These are phyloP conservation scores for Alternaria arborescens DNA, from an alignment of 2,329 filamentous ascomycete genomes.

Conservation along the genomic window DNA sequence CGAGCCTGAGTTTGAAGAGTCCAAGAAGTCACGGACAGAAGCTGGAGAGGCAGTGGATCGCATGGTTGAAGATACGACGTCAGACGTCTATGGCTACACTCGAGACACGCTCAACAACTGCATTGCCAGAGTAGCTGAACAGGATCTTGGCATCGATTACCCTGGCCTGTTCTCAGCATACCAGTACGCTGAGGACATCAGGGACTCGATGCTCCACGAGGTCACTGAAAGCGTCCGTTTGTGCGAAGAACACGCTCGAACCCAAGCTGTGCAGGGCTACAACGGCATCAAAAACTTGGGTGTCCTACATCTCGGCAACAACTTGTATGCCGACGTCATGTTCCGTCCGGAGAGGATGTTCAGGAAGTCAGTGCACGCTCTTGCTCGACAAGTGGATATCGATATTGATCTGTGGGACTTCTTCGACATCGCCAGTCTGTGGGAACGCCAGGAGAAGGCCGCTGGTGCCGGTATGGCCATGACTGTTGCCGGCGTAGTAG, in stretches of 20 bases:
- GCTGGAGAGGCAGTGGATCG: conserved; percentile 82
- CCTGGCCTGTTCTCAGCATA: conserved; percentile 86
- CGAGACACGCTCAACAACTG: conserved; percentile 76
- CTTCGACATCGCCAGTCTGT: conserved; percentile 82
- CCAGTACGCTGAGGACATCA: conserved; percentile 91
- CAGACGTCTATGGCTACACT: conserved; percentile 85
- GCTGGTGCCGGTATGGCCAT: conserved; percentile 94
- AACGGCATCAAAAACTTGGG: conserved; percentile 89
- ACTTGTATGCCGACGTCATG: conserved; percentile 78
- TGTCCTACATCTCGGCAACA: conserved; percentile 84
- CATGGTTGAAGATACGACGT: conserved; percentile 84
- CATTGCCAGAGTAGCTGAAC: conserved; percentile 78
- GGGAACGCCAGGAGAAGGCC: conserved; percentile 93
- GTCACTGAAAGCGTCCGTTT: conserved; percentile 79
- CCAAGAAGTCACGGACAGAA: conserved; percentile 79
- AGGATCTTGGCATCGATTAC: conserved; percentile 83
- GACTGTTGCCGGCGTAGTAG: conserved; percentile 86
- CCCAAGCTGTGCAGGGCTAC: conserved; percentile 80
- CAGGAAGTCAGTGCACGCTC: conserved; percentile 77
- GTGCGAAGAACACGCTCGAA: conserved; percentile 87
- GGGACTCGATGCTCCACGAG: conserved; percentile 88
- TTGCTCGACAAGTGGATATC: conserved; percentile 86
- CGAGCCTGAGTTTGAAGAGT: conserved; percentile 84
- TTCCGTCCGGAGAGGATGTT: conserved; percentile 97
- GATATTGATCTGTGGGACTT: conserved; percentile 92